These are phyloP conservation scores for Phytophthora europaea DNA, from an alignment of 352 stramenopile species.

Conservation along the genomic window DNA sequence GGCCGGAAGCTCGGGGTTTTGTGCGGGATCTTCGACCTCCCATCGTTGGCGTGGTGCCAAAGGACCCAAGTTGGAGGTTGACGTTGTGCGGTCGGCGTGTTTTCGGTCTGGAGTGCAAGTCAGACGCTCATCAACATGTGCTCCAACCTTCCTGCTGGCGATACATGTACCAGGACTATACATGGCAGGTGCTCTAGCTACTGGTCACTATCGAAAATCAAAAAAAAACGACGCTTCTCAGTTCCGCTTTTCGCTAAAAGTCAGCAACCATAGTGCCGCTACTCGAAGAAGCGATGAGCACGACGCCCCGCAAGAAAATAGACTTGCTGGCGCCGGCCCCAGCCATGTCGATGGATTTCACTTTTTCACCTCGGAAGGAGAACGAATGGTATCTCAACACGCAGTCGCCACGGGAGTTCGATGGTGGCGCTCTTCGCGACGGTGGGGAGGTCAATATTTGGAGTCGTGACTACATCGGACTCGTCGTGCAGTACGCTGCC, in stretches of 20 bases:
- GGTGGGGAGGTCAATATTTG: slow-evolving; percentile 42
- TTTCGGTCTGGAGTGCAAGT: slow-evolving; percentile 20
- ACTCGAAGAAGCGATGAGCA: slow-evolving; percentile 39
- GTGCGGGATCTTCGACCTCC: slow-evolving; percentile 18
- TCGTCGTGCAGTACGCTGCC: slow-evolving; percentile 53
- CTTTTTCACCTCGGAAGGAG: slow-evolving; percentile 27
- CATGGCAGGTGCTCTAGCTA: slow-evolving; percentile 16
- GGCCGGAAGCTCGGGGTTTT: slow-evolving; percentile 9
- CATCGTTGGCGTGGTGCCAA: slow-evolving; percentile 39
- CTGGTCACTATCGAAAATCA: slow-evolving; percentile 1
- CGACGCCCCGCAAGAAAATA: slow-evolving; percentile 39
- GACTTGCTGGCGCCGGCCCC: slow-evolving; percentile 33
- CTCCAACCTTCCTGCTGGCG: slow-evolving; percentile 9
- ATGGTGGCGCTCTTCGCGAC: slow-evolving; percentile 28
- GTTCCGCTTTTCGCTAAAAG: slow-evolving; percentile 25
- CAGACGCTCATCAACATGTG: slow-evolving; percentile 17
- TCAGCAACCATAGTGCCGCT: slow-evolving; percentile 40
- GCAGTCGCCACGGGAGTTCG: slow-evolving; percentile 24
- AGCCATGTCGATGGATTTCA: slow-evolving; percentile 20
- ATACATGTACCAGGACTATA: background rate
- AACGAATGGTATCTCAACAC: slow-evolving; percentile 37
- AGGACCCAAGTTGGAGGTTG: slow-evolving; percentile 8
- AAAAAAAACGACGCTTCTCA: slow-evolving; percentile 4
- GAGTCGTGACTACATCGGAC: slow-evolving; percentile 48
- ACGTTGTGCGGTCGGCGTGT: slow-evolving; percentile 15